Evolutionary conservation across 2,329 filamentous ascomycete species (phyloP), one percentile per base, ranked within the genome.

Genomic region (Fusarium pseudograminearum): DNA sequence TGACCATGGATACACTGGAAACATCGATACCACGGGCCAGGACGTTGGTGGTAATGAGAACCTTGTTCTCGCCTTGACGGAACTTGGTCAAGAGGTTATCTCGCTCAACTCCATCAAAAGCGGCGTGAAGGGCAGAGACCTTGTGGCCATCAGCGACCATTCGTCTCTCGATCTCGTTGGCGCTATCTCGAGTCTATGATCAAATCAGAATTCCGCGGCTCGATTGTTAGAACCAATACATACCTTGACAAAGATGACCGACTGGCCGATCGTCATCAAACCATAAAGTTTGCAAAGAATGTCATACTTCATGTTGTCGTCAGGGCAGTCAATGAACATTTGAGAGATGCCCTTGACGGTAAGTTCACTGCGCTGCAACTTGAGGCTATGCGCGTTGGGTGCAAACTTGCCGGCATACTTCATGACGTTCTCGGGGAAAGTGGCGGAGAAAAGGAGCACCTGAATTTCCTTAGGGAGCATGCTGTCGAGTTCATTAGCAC

Each of bases 291-390:
- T 93, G 79, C 97, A 92, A 10, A 99, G 88, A 60, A 93, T 90
- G 36, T 91, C 88, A 78, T 97, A 99, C 79, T 98, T 98, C 76
- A 93, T 89, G 36, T 90, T 83, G 71, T 97, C 92, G 34, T 86
- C 86, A 24, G 92, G 88, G 76, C 95, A 98, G 80, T 99, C 96
- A 78, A 99, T 93, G 78, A 97, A 99, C 83, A 99, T 93, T 78
- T 99, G 96, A 72, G 95, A 97, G 78, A 99, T 99, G 24, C 96
- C 96, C 79, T 96, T 93, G 65, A 99, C 95, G 0, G 95, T 98
- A 74, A 98, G 89, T 77, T 99, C 93, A 74, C 97, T 92, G 65
- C 94, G 92, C 76, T 93, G 90, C 54, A 99, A 86, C 46, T 93
- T 96, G 77, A 99, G 91, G 72, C 92, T 87, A 80, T 97, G 95